Evolutionary conservation across 2,329 filamentous ascomycete genomes (phyloP).

Genomic region (Colletotrichum trifolii): DNA sequence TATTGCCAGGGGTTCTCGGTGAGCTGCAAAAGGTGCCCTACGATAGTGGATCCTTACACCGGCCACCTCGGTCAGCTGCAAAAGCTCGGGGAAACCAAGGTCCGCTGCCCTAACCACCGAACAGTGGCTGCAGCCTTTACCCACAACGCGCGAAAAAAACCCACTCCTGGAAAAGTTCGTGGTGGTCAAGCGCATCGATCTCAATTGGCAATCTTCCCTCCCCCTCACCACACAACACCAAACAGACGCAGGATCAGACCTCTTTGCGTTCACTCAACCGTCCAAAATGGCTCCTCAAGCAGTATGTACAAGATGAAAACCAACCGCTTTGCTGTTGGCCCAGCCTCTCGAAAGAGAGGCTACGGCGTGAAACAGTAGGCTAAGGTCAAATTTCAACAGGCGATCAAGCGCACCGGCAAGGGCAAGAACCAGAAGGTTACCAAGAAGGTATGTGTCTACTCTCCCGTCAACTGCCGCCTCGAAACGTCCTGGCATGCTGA

Average conservation of each 20-base stretch:
- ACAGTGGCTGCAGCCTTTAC: background rate
- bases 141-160: slow-evolving; percentile 27
- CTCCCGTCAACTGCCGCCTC: background rate
- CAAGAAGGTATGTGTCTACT: slow-evolving; percentile 75
- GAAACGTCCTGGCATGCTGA: background rate
- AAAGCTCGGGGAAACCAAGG: slow-evolving; percentile 7
- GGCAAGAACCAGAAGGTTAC: slow-evolving; percentile 78
- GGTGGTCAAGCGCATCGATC: slow-evolving; percentile 26
- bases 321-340: slow-evolving; percentile 93
- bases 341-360: slow-evolving; percentile 56
- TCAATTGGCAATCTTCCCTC: slow-evolving; percentile 22
- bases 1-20: too few relatives aligned
- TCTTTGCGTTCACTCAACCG: slow-evolving; percentile 64
- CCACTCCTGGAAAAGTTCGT: slow-evolving; percentile 17
- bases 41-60: background rate
- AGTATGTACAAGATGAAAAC: slow-evolving; percentile 78
- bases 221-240: slow-evolving; percentile 38
- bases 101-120: slow-evolving; percentile 33
- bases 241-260: slow-evolving; percentile 85
- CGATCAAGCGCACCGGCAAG: slow-evolving; percentile 71
- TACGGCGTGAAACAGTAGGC: slow-evolving; percentile 90
- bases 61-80: background rate
- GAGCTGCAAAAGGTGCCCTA: background rate
- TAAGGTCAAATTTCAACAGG: slow-evolving; percentile 76
- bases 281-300: slow-evolving; percentile 84